Conservation (phyloP, 1,139 yeast species). For the Nakaseomyces sp. region DNA sequence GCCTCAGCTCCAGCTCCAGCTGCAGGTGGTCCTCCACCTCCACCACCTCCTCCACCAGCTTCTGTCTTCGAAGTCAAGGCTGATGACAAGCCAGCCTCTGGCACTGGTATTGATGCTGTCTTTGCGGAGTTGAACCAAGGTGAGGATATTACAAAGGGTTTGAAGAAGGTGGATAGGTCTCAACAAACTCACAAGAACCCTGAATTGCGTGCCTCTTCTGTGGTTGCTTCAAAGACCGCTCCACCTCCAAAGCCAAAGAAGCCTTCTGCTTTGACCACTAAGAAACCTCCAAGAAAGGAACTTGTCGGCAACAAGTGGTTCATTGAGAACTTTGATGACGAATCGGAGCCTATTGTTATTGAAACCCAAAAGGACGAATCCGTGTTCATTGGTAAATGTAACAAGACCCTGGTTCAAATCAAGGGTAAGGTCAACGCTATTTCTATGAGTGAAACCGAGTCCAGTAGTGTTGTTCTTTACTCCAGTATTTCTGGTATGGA, state of each 20-base stretch:
- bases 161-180: conserved; percentile 86
- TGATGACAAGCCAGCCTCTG: conserved; percentile 21
- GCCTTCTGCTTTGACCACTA: conserved; percentile 50
- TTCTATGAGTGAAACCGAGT: conserved; percentile 63
- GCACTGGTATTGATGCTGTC: conserved; percentile 67
- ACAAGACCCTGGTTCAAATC: conserved; percentile 64
- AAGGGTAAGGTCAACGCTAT: conserved; percentile 90
- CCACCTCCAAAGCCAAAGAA: conserved; percentile 55
- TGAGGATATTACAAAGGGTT: conserved; percentile 67
- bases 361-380: conserved; percentile 84
- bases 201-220: conserved; percentile 48
- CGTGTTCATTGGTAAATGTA: conserved; percentile 77
- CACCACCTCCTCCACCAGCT: conserved; percentile 70
- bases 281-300: conserved; percentile 67
- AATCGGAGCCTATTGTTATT: conserved; percentile 48
- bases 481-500: conserved; percentile 83
- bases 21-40: conserved; percentile 35
- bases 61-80: conserved; percentile 46
- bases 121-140: conserved; percentile 90
- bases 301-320: conserved; percentile 85
- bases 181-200: conserved; percentile 96
- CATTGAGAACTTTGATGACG: conserved; percentile 64
- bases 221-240: conserved; percentile 30
- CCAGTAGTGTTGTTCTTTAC: conserved; percentile 72
- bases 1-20: conserved; percentile 24